Evolutionary conservation across 805 yeast genomes (phyloP).

Genomic region (Kluyveromyces dobzhanskii): DNA sequence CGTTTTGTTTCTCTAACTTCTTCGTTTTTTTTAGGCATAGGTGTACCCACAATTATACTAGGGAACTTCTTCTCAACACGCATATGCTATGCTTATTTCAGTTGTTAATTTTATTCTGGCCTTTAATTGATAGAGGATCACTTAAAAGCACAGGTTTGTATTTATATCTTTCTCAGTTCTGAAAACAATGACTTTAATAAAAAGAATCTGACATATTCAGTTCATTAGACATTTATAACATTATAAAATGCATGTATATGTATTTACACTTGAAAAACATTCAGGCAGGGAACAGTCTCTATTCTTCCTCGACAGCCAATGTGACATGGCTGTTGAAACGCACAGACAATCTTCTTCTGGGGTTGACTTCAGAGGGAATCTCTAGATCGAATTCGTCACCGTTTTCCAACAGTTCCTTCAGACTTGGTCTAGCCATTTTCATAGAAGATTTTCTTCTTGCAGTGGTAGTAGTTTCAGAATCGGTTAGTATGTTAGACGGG

Average conservation of each 20-base stretch:
- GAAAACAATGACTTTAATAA: not conserved
- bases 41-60: too few relatives aligned
- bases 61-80: too few relatives aligned
- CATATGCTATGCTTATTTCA: too few relatives aligned
- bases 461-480: not conserved
- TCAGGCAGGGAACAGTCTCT: too few relatives aligned
- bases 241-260: constrained; percentile 1
- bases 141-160: too few relatives aligned
- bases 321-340: constrained; percentile 56
- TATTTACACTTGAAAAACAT: not conserved
- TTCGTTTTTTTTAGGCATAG: too few relatives aligned
- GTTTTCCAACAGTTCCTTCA: constrained; percentile 40
- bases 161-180: too few relatives aligned
- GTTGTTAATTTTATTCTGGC: too few relatives aligned
- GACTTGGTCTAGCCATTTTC: constrained; percentile 30
- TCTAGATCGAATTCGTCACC: constrained; percentile 42
- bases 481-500: not conserved
- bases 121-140: too few relatives aligned
- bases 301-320: constrained; percentile 35
- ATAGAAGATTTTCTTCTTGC: constrained; percentile 26
- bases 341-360: constrained; percentile 54
- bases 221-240: too few relatives aligned
- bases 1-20: too few relatives aligned
- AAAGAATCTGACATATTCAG: too few relatives aligned
- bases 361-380: constrained; percentile 30